These are phyloP conservation scores for Peniophora sp. DNA, from an alignment of 1,284 basidiomycete species.

Conservation along the genomic window DNA sequence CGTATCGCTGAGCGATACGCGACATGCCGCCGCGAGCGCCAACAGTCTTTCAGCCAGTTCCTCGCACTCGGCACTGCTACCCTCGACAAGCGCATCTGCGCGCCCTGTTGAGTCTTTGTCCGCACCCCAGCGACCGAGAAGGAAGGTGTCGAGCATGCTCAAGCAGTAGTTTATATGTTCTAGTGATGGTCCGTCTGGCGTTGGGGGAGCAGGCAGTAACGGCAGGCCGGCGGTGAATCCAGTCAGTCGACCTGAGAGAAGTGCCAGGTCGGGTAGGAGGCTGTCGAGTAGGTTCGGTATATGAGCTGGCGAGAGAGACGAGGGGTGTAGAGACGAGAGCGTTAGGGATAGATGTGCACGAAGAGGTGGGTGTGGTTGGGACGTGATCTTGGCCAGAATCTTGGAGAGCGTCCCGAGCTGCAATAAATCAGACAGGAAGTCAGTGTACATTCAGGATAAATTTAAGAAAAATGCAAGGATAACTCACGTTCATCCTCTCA, in stretches of 20 bases:
- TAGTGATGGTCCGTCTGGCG: slow-evolving; percentile 27
- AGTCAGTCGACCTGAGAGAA: slow-evolving; percentile 27
- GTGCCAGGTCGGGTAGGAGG: slow-evolving; percentile 28
- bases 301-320: slow-evolving; percentile 25
- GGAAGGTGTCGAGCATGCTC: slow-evolving; percentile 50
- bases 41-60: slow-evolving; percentile 32
- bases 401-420: slow-evolving; percentile 14
- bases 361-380: slow-evolving; percentile 7
- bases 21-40: slow-evolving; percentile 34
- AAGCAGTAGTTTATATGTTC: slow-evolving; percentile 49
- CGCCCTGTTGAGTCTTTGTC: slow-evolving; percentile 12
- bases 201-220: slow-evolving; percentile 24
- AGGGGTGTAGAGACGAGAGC: slow-evolving; percentile 30
- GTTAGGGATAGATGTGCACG: slow-evolving; percentile 43
- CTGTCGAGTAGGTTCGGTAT: slow-evolving; percentile 23
- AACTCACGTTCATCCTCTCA: slow-evolving; percentile 38
- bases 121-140: slow-evolving; percentile 46
- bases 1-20: slow-evolving; percentile 18
- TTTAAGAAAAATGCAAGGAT: background rate
- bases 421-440: slow-evolving; percentile 2
- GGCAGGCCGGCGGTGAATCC: slow-evolving; percentile 35
- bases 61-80: slow-evolving; percentile 13
- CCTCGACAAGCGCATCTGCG: background rate
- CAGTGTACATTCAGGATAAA: background rate
- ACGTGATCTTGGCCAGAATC: slow-evolving; percentile 31